phyloP scores from a whole-genome alignment of 2,329 filamentous ascomycete genomes.

The Pseudopyrenochaeta lycopersici region DNA sequence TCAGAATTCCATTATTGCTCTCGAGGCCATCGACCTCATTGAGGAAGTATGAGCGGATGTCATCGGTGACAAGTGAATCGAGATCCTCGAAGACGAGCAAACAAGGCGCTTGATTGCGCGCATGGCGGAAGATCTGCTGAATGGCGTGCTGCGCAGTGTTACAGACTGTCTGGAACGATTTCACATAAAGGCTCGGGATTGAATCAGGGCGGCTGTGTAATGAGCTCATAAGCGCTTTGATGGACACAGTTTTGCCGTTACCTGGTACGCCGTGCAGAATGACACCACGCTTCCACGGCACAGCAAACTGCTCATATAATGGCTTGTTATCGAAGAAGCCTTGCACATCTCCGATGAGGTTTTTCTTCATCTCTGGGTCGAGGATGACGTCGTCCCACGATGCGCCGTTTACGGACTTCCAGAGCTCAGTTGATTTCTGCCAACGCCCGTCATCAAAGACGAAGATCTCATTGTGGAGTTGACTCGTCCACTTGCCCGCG shows the following conservation, averaged over 20 bases:
- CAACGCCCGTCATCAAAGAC: conserved; percentile 70
- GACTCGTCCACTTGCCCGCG: conserved; percentile 63
- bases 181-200: conserved; percentile 64
- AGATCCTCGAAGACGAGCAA: conserved; percentile 76
- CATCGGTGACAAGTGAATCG: conserved; percentile 68
- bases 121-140: conserved; percentile 53
- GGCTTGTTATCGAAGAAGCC: conserved; percentile 59
- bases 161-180: conserved; percentile 57
- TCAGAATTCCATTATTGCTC: conserved; percentile 73
- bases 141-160: conserved; percentile 62
- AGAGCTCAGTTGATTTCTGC: conserved; percentile 69
- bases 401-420: conserved; percentile 52
- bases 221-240: conserved; percentile 73
- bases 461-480: conserved; percentile 69
- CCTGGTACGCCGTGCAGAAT: conserved; percentile 64
- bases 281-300: conserved; percentile 59
- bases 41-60: conserved; percentile 72
- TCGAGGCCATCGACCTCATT: conserved; percentile 76
- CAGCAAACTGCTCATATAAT: conserved; percentile 54
- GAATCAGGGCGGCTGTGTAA: conserved; percentile 61
- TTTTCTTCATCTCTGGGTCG: conserved; percentile 68
- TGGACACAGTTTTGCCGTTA: conserved; percentile 74
- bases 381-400: conserved; percentile 73
- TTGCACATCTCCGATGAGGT: conserved; percentile 68
- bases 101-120: conserved; percentile 69